Evolutionary conservation across 176 grass and related monocot species (phyloP), one percentile per base, ranked within the genome.

Genomic region (Oryza glumipatula): DNA sequence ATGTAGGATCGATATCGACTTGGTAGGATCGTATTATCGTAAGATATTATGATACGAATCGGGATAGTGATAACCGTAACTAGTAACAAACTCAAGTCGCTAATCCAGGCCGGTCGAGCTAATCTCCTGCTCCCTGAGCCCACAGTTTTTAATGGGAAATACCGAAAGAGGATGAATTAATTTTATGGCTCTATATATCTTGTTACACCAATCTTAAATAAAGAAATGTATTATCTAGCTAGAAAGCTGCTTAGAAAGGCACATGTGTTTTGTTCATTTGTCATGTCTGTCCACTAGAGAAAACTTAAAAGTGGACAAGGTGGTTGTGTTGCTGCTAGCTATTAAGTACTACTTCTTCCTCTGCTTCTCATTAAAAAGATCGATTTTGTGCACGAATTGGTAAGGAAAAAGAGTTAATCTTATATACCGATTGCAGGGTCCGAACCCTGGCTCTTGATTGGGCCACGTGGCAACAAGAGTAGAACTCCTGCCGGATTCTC

Each of bases 1-100:
- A 36, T 36, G 4, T 36, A 4, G 0, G 35, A 36, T 36, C 35
- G 35, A 5, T 36, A 36, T 36, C 35, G 35, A 0, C 0, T 36
- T 36, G 0, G 35, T 36, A 36, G 4, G 3, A 36, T 36, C 35
- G 0, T 0, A 36, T 0, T 5, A 36, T 5, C 0, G 0, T 36
- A 36, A 36, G 3, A 36, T 36, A 36, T 4, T 36, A 36, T 0
- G 35, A 36, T 36, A 36, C 4, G 0, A 5, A 36, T 5, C 35
- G 35, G 35, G 35, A 36, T 35, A 35, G 0, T 35, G 32, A 33
- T 33, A 33, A 33, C 32, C 1, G 1, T 33, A 26, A 28, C 28
- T 28, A 28, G 30, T 32, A 41, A 41, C 38, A 39, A 41, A 41
- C 39, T 8, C 39, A 41, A 41, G 39, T 8, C 39, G 7, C 39